Evolutionary conservation across 164 flowering plant species (phyloP).

Genomic region (Aristolochia contorta): DNA sequence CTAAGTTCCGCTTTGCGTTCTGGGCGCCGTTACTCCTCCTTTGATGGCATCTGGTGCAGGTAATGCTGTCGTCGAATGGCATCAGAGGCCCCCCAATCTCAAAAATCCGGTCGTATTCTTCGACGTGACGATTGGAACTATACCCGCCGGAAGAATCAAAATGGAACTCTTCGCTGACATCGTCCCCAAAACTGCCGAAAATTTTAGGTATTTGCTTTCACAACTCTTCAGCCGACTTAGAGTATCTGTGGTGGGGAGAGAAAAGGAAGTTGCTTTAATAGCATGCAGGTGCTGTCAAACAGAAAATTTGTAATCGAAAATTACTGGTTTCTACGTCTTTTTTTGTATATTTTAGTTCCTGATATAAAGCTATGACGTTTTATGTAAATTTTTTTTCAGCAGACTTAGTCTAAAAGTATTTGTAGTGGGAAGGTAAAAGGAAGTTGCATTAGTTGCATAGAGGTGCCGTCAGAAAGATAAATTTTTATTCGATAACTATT

Average conservation of each 20-base stretch:
- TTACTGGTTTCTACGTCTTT: no score
- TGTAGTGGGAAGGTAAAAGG: background rate
- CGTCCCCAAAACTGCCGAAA: conserved; percentile 88
- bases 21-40: no score
- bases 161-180: conserved; percentile 99
- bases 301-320: no score
- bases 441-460: no score
- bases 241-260: background rate
- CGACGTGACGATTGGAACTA: conserved; percentile 82
- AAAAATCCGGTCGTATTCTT: conserved; percentile 96
- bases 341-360: no score
- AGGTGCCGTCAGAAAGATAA: no score
- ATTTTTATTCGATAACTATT: no score
- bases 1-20: background rate
- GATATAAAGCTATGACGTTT: no score
- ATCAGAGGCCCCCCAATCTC: conserved; percentile 87
- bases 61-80: conserved; percentile 57
- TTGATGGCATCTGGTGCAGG: conserved; percentile 1
- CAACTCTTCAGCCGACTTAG: background rate
- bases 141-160: conserved; percentile 93
- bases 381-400: no score
- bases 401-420: background rate
- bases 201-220: conserved; percentile 52
- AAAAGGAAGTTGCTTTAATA: no score
- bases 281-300: no score